Conservation (phyloP, 345 rosid species). For the Toxicodendron radicans region DNA sequence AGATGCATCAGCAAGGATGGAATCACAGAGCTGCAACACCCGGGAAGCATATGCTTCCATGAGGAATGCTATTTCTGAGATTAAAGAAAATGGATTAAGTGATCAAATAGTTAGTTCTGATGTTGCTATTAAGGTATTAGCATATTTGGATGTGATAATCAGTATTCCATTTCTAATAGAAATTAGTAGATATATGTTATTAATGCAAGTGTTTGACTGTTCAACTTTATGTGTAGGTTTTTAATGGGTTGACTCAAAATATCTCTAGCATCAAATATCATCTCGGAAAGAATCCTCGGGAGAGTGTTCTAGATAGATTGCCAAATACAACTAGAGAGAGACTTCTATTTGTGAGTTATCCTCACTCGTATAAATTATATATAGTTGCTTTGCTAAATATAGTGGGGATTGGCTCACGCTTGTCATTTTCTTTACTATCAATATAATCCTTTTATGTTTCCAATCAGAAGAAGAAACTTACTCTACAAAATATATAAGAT, state of each 20-base stretch:
- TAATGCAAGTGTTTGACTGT: slow-evolving; percentile 10
- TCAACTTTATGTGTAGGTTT: slow-evolving; percentile 54
- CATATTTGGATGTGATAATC: slow-evolving; percentile 11
- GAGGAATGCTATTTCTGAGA: slow-evolving; percentile 57
- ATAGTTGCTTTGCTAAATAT: neutral
- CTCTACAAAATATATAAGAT: neutral
- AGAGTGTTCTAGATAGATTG: slow-evolving; percentile 76
- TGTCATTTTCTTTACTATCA: too few relatives aligned
- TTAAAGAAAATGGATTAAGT: slow-evolving; percentile 53
- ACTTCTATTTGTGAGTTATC: slow-evolving; percentile 62
- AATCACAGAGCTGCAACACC: slow-evolving; percentile 38
- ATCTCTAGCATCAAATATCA: slow-evolving; percentile 80
- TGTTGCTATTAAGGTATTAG: slow-evolving; percentile 67
- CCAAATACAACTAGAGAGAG: slow-evolving; percentile 71
- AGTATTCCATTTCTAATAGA: neutral
- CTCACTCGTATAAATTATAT: neutral
- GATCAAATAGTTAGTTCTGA: slow-evolving; percentile 72
- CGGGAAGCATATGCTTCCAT: slow-evolving; percentile 66
- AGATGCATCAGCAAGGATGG: slow-evolving; percentile 38
- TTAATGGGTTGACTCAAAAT: slow-evolving; percentile 67
- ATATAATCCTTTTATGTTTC: too few relatives aligned
- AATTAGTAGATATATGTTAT: slow-evolving; percentile 17
- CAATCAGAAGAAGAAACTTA: too few relatives aligned
- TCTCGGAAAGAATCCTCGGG: slow-evolving; percentile 71
- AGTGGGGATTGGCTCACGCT: too few relatives aligned